Percentiles rank a stretch among this genome's conserved stretches.
These are phyloP conservation scores for Setaria italica DNA, from an alignment of 202 grass and related monocot species.

Conservation along the genomic window DNA sequence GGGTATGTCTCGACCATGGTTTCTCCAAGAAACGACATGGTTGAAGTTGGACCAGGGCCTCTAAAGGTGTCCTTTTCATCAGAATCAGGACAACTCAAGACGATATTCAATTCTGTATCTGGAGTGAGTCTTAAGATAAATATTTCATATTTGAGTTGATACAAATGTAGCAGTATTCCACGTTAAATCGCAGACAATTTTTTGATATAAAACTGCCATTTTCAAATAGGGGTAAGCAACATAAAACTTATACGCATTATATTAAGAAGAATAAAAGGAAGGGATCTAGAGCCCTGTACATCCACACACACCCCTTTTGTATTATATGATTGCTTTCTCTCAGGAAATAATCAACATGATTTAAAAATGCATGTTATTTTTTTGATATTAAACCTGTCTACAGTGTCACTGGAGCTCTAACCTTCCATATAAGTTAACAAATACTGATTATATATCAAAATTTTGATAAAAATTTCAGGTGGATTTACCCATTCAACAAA, in stretches of 20 bases:
- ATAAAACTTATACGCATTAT: no score
- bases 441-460: background rate
- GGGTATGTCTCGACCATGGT: conserved; percentile 45
- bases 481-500: conserved; percentile 75
- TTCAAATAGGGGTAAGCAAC: background rate
- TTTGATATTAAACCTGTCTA: background rate
- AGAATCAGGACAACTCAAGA: conserved; percentile 69
- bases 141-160: background rate
- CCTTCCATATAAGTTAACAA: background rate
- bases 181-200: background rate
- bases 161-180: background rate
- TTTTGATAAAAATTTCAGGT: conserved; percentile 55
- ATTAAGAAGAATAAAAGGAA: no score
- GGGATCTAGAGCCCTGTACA: no score
- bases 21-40: conserved; percentile 59
- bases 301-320: no score
- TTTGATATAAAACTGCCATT: background rate
- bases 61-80: conserved; percentile 85
- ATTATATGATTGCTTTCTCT: background rate
- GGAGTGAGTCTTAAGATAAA: conserved; percentile 61
- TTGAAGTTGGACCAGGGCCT: conserved; percentile 85
- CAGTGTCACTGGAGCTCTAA: background rate
- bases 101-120: conserved; percentile 67
- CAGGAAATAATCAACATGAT: background rate
- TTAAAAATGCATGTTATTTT: background rate